Evolutionary conservation across 1,284 basidiomycete species (phyloP).

Genomic region (Marasmius oreades): DNA sequence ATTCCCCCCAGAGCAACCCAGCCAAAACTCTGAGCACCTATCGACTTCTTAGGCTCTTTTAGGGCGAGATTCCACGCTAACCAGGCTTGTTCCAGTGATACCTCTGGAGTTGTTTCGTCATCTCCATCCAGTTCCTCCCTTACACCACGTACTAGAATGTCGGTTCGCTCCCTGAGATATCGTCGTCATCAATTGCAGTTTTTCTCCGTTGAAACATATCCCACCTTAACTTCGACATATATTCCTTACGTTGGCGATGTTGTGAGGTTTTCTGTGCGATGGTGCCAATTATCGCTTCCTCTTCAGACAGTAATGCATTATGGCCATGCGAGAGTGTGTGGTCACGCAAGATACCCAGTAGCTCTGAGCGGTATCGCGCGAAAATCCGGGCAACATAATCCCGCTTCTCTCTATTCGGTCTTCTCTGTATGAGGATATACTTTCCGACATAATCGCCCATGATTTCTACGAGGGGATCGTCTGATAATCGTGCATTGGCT

Average conservation of each 20-base stretch:
- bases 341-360: constrained; percentile 46
- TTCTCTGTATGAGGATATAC: background rate
- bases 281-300: constrained; percentile 59
- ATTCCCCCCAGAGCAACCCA: constrained; percentile 50
- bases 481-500: background rate
- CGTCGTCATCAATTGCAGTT: background rate
- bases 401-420: constrained; percentile 15
- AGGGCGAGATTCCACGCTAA: constrained; percentile 46
- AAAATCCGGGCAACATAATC: constrained; percentile 30
- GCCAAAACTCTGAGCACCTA: constrained; percentile 58
- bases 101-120: constrained; percentile 34
- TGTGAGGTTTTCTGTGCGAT: constrained; percentile 59
- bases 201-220: background rate
- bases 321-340: constrained; percentile 44
- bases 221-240: constrained; percentile 45
- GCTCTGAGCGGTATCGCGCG: constrained; percentile 40
- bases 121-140: constrained; percentile 45
- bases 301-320: constrained; percentile 48
- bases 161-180: constrained; percentile 39
- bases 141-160: constrained; percentile 42
- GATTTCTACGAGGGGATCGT: constrained; percentile 3
- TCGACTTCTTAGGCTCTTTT: constrained; percentile 27
- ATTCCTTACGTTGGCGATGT: constrained; percentile 45
- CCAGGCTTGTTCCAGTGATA: constrained; percentile 45
- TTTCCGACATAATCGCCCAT: constrained; percentile 5